Base-by-base conservation (phyloP, 345 rosid genomes). In the Heritiera littoralis region DNA sequence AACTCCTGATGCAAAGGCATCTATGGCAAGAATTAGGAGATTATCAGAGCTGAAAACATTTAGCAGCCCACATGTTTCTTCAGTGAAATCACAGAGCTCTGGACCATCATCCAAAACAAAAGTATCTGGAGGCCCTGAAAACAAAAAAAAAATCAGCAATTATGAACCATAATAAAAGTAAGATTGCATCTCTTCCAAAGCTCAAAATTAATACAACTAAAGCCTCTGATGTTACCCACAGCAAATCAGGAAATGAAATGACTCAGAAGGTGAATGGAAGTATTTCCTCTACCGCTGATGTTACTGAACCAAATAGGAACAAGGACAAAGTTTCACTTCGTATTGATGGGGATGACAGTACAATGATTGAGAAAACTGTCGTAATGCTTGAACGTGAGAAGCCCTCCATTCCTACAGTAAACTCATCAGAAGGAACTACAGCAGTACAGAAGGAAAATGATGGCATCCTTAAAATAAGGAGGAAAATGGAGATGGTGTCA, bases 131-230 rank as follows among this genome's bases (percentile, higher is more conserved):
- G 89, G 79, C 51, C 80, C 92, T 81, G 93, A 89, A 81, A 89
- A 61, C 76, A 94, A 89, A 88, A 92, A 93, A 93, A 85, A 90
- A 23, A 23, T 23, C 97, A 61, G 98, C 94, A 72, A 90, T 95
- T 49, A 72, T 93, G 84, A 91, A 91, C 89, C 83, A 90, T 76
- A 98, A 95, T 80, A 92, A 87, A 84, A 85, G 85, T 72, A 95
- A 85, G 88, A 90, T 86, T 9, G 93, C 97, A 35, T 91, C 94
- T 73, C 94, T 94, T 78, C 94, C 95, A 0, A 95, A 89, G 80
- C 89, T 94, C 78, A 96, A 89, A 84, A 85, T 89, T 63, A 89
- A 81, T 85, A 80, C 86, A 73, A 6, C 82, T 20, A 89, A 89
- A 83, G 81, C 81, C 69, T 73, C 86, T 77, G 81, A 80, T 66